phyloP scores from a whole-genome alignment of 208 protist genomes.

The Trypanosoma avium region DNA sequence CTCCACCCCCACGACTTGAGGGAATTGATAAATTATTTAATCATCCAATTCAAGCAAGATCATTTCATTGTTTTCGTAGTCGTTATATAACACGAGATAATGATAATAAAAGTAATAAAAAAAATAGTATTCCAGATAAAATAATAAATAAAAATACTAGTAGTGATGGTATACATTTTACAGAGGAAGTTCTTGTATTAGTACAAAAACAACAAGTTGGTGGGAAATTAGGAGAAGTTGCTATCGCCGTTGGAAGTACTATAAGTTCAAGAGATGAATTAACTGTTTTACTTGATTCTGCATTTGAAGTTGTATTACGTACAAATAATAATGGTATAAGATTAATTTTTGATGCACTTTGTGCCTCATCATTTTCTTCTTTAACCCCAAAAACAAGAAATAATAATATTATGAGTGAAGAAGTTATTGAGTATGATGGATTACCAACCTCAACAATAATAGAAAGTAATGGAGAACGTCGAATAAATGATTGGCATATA shows the following conservation, averaged over 20 bases:
- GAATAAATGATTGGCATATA: constrained; percentile 5
- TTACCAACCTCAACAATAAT: neutral
- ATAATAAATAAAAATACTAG: neutral
- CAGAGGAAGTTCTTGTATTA: constrained; percentile 37
- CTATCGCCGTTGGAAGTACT: constrained; percentile 39
- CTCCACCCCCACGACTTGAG: constrained; percentile 37
- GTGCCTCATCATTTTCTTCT: constrained; percentile 6
- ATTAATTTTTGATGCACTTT: constrained; percentile 28
- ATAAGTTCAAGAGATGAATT: constrained; percentile 12
- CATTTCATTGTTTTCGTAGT: constrained; percentile 35
- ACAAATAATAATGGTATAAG: constrained; percentile 44
- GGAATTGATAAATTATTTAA: constrained; percentile 54
- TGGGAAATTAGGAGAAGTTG: constrained; percentile 55
- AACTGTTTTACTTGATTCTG: constrained; percentile 28
- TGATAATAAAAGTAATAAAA: too few species aligned
- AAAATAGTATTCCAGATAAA: too few species aligned
- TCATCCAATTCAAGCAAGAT: constrained; percentile 27
- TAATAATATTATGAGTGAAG: too few species aligned
- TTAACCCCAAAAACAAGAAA: too few species aligned
- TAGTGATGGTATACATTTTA: constrained; percentile 2
- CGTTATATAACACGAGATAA: neutral
- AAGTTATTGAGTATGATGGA: constrained; percentile 28
- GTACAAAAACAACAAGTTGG: constrained; percentile 49
- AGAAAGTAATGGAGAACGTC: neutral
- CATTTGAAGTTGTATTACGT: constrained; percentile 28